Evolutionary conservation across 2,329 filamentous ascomycete species (phyloP), one percentile per base, ranked within the genome.

Genomic region (Fusarium multiceps): DNA sequence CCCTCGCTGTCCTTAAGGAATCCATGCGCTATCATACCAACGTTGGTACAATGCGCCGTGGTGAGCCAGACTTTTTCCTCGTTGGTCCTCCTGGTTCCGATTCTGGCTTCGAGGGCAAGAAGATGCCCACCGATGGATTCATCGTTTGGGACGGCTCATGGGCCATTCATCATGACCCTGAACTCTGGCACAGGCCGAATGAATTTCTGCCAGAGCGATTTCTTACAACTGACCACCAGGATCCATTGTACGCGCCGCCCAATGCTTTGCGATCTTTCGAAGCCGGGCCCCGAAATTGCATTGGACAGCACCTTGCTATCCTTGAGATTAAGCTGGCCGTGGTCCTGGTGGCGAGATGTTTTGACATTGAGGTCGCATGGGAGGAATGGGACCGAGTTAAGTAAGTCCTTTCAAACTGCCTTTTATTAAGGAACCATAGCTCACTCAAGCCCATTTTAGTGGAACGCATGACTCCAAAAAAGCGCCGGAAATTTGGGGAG

Each of bases 261-360:
- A 81, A 82, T 57, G 85, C 86, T 0, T 89, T 82, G 81, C 78
- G 84, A 9, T 81, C 85, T 0, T 90, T 89, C 72, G 82, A 83
- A 46, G 79, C 83, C 21, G 87, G 87, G 0, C 83, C 83, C 6
- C 75, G 87, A 12, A 85, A 84, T 45, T 90, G 87, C 64, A 83
- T 89, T 34, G 88, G 87, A 0, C 84, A 88, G 75, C 48, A 86
- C 64, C 77, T 89, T 46, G 87, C 84, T 4, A 81, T 86, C 75
- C 79, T 85, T 13, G 69, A 72, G 37, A 51, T 72, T 12, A 72
- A 68, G 25, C 13, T 72, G n/a, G 47, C 46, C 9, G 42, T 62
- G 42, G 55, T 47, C 4, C 45, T 72, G 4, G 34, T 60, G n/a
- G 66, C 27, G 16, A 69, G 69, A 46, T 65, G 63, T 8, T 72